Conservation (phyloP, 2,329 filamentous ascomycete species). For the Alternaria consortialis region DNA sequence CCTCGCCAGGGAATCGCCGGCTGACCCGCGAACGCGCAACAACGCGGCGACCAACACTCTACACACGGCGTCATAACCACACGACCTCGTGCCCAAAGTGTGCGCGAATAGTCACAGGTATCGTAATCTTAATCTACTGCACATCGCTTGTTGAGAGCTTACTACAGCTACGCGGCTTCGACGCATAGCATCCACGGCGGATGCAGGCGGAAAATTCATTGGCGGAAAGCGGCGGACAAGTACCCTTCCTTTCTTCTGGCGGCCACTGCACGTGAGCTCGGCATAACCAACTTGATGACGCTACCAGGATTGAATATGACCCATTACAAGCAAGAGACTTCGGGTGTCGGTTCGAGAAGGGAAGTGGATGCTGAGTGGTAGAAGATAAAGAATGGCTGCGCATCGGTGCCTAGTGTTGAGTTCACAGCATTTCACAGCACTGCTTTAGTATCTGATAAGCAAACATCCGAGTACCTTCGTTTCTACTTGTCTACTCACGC, state of each 20-base stretch:
- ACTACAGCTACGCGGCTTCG: background rate
- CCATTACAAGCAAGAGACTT: constrained; percentile 22
- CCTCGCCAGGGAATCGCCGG: constrained; percentile 1
- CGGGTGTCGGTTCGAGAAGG: constrained; percentile 39
- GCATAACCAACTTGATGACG: constrained; percentile 38
- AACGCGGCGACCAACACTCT: background rate
- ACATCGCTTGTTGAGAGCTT: background rate
- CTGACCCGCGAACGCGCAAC: background rate
- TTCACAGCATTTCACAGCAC: background rate
- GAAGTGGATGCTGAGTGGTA: constrained; percentile 23
- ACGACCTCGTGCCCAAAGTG: background rate
- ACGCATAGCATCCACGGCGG: constrained; percentile 13
- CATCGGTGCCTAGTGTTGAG: constrained; percentile 8
- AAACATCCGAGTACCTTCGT: background rate
- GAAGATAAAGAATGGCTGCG: constrained; percentile 27
- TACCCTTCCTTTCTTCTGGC: constrained; percentile 20
- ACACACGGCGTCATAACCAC: background rate
- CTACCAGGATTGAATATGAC: constrained; percentile 23
- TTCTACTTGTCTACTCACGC: background rate
- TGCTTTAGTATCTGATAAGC: background rate
- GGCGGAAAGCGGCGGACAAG: constrained; percentile 31
- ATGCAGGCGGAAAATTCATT: constrained; percentile 31
- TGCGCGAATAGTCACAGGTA: no score
- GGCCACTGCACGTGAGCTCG: constrained; percentile 37
- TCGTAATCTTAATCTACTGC: background rate